Conservation (phyloP, 176 grass and related monocot genomes). For the Ensete ventricosum region DNA sequence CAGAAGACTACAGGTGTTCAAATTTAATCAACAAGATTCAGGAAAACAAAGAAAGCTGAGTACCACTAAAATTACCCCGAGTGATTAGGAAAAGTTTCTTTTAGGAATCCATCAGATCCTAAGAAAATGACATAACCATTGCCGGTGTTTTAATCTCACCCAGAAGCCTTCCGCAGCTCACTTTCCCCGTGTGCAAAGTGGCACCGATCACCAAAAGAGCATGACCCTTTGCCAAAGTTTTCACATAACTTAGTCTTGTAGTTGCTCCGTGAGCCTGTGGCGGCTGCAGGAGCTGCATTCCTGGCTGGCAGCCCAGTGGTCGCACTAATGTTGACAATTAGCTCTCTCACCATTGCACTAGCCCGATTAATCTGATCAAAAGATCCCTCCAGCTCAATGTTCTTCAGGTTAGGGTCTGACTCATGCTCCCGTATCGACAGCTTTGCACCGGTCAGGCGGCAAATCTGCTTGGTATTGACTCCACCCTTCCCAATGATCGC, state of each 20-base stretch:
- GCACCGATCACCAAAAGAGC: conserved; percentile 65
- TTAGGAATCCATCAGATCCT: neutral
- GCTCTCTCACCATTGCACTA: conserved; percentile 65
- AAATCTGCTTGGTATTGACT: conserved; percentile 85
- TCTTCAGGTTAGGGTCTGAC: conserved; percentile 56
- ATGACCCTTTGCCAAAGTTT: conserved; percentile 68
- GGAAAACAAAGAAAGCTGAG: too few relatives aligned
- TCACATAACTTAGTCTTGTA: conserved; percentile 87
- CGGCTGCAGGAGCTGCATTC: conserved; percentile 11
- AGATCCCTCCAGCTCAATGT: conserved; percentile 83
- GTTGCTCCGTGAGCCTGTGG: conserved; percentile 32
- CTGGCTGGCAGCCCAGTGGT: conserved; percentile 11
- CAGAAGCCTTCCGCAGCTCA: conserved; percentile 47
- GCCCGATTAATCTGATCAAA: conserved; percentile 95
- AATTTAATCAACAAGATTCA: too few relatives aligned
- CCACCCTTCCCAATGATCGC: conserved; percentile 92
- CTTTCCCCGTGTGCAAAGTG: conserved; percentile 84
- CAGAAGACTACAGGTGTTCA: too few relatives aligned
- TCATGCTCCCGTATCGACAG: conserved; percentile 69
- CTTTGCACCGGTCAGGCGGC: conserved; percentile 61
- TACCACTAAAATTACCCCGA: too few relatives aligned
- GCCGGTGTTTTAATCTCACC: conserved; percentile 12
- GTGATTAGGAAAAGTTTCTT: too few relatives aligned
- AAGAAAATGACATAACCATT: neutral
- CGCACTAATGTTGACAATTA: conserved; percentile 56